Evolutionary conservation across 2,329 filamentous ascomycete species (phyloP).

Genomic region (Verticillium alfalfae): DNA sequence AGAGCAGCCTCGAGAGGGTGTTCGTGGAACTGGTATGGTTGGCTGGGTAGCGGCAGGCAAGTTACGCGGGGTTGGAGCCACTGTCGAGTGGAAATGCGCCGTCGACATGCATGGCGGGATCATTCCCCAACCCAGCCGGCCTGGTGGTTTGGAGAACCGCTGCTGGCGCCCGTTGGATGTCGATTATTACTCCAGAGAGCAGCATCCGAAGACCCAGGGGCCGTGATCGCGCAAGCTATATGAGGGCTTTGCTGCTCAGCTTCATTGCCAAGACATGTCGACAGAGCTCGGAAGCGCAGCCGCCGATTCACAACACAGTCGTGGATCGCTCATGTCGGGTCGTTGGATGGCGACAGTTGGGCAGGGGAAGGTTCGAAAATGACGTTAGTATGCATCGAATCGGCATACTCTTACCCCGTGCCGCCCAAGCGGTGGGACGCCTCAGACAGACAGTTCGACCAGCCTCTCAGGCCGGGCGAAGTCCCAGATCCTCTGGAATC

Average conservation of each 20-base stretch:
- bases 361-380: not conserved
- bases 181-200: not conserved
- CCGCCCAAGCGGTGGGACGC: not conserved
- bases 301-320: not conserved
- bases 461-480: too few species aligned
- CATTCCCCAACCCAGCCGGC: not conserved
- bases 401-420: not conserved
- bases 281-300: not conserved
- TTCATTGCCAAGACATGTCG: not conserved
- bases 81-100: not conserved
- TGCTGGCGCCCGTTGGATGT: not conserved
- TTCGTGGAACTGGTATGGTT: not conserved
- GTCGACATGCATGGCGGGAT: not conserved
- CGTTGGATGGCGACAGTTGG: not conserved
- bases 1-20: not conserved
- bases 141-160: not conserved
- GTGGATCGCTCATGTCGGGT: not conserved
- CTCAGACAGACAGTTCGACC: too few species aligned
- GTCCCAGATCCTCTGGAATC: too few species aligned
- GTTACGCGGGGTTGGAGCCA: not conserved
- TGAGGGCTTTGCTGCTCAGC: too few species aligned
- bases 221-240: not conserved
- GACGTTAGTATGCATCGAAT: not conserved
- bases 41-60: not conserved
- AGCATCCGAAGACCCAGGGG: not conserved